Evolutionary conservation across 2,329 filamentous ascomycete species (phyloP).

Genomic region (Arthrinium phaeospermum): DNA sequence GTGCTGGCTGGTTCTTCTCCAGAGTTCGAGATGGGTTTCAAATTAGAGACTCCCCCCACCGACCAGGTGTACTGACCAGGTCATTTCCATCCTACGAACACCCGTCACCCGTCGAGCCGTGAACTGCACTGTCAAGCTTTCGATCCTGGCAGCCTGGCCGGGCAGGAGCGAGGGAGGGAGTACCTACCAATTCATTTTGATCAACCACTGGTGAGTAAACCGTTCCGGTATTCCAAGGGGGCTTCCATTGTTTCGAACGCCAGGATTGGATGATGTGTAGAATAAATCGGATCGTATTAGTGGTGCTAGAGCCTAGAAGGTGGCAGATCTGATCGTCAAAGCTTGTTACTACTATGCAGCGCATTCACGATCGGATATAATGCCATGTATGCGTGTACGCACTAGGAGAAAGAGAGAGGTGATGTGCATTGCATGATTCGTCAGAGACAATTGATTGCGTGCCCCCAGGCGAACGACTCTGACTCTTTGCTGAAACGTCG

Average conservation of each 20-base stretch:
- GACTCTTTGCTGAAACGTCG: not conserved
- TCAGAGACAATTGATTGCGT: not conserved
- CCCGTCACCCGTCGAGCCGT: not conserved
- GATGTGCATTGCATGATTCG: not conserved
- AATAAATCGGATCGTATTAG: constrained; percentile 13
- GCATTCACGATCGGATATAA: not conserved
- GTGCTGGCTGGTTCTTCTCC: constrained; percentile 11
- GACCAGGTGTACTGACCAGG: not conserved
- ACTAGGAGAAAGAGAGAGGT: not conserved
- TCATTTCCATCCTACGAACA: not conserved
- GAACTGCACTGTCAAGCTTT: constrained; percentile 5
- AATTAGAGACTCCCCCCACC: constrained; percentile 11
- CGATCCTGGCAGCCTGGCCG: not conserved
- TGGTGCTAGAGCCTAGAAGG: not conserved
- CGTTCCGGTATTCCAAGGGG: not conserved
- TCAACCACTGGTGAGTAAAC: not conserved
- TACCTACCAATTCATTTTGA: not conserved
- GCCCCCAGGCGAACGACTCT: not conserved
- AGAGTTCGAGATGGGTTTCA: constrained; percentile 17
- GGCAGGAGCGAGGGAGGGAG: not conserved
- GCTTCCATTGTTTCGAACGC: not conserved
- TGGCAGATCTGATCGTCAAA: constrained; percentile 2
- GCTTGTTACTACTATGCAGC: constrained; percentile 4
- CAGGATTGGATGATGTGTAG: not conserved
- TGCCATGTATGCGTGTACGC: not conserved